phyloP scores from a whole-genome alignment of 345 rosid species.

The Gossypium thurberi region DNA sequence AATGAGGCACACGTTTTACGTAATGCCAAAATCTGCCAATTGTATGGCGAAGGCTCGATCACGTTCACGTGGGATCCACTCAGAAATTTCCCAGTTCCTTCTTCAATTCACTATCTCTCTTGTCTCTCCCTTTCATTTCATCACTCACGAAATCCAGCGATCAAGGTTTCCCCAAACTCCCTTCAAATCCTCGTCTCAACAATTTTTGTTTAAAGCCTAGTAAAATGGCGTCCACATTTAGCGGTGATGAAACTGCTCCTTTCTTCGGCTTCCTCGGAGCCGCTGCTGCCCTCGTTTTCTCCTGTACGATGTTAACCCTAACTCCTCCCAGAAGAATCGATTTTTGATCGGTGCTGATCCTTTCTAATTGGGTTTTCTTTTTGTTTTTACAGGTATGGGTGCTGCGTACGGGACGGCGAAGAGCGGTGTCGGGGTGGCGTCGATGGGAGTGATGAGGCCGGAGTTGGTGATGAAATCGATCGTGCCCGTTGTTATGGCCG shows the following conservation, averaged over 20 bases:
- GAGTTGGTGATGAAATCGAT: constrained; percentile 87
- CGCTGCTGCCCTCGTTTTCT: constrained; percentile 39
- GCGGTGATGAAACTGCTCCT: constrained; percentile 43
- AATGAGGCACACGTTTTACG: not conserved
- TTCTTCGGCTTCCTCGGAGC: constrained; percentile 48
- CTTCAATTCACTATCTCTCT: not conserved
- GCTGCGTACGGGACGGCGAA: constrained; percentile 83
- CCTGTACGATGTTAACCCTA: constrained; percentile 15
- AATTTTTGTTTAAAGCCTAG: not conserved
- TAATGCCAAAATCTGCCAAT: not conserved
- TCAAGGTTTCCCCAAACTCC: not conserved
- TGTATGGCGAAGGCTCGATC: not conserved
- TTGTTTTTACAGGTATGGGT: constrained; percentile 50
- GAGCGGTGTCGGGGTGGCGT: constrained; percentile 84
- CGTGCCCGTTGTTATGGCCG: constrained; percentile 88
- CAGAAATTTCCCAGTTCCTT: constrained; percentile 6
- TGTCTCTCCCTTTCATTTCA: not conserved
- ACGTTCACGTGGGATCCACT: not conserved
- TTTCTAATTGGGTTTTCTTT: not conserved
- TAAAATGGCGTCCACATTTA: constrained; percentile 28
- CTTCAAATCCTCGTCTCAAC: not conserved
- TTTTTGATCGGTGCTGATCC: not conserved
- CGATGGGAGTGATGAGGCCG: constrained; percentile 91
- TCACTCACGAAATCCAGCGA: not conserved
- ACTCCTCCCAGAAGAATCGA: not conserved